Base-by-base conservation (phyloP, 2,329 filamentous ascomycete genomes). In the Arthrinium phaeospermum region DNA sequence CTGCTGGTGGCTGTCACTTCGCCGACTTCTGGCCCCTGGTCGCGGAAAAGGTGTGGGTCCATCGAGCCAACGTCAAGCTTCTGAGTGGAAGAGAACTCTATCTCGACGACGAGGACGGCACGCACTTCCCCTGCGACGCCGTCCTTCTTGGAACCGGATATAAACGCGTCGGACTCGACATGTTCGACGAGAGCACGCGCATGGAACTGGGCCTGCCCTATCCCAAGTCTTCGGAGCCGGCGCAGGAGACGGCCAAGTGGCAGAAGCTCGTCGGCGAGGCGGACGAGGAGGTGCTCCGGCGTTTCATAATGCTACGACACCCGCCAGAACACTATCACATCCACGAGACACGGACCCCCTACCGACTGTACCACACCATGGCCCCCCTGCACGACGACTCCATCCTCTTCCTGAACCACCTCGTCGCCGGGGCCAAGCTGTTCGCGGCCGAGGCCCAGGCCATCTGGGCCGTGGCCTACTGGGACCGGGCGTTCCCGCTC, bases 401-500 rank as follows among this genome's bases (percentile, higher is more conserved):
- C 19, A 79, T 79, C 45, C 73, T 78, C 44, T 78, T 79, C 61
- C 72, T 79, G 67, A 76, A 77, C 64, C 73, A 78, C 46, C 67
- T 78, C 46, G 72, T 74, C 12, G 75, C 75, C 1, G 74, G 75
- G 3, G 76, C 76, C 24, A 76, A 78, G 67, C 70, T 79, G 34
- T 75, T 76, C 46, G 70, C 71, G n/a, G 77, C 75, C 14, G 78
- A 79, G 71, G 73, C 74, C 24, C 77, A 79, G 70, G 73, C 77
- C 13, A 77, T 79, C 51, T 79, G 78, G 75, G 76, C 76, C 34
- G 75, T 75, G 61, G 77, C 76, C 34, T 79, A 76, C 70, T 74
- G 76, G 70, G 76, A 78, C 61, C 75, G 75, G 49, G 75, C 75
- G 44, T 74, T 79, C 14, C 19, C 49, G 44, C 68, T 78, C 47